Percentiles rank a stretch among this genome's conserved stretches.
phyloP scores from a whole-genome alignment of 257 asterid genomes.

The Solanum etuberosum region DNA sequence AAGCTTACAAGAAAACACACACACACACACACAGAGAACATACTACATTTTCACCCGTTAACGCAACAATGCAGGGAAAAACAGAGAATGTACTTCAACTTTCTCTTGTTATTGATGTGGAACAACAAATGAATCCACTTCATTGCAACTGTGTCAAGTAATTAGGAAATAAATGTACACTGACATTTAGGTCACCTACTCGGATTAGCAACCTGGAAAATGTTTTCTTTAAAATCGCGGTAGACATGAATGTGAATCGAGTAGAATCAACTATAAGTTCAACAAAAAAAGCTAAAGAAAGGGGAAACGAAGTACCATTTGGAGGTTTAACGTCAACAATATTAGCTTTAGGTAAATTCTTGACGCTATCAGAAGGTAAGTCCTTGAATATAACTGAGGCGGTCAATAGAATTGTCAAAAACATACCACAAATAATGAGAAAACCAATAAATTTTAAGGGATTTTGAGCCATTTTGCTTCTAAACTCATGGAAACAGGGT shows the following conservation, averaged over 20 bases:
- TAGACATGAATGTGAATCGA: background rate
- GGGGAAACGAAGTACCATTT: slow-evolving; percentile 27
- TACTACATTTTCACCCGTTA: background rate
- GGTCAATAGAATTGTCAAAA: slow-evolving; percentile 46
- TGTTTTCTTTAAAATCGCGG: background rate
- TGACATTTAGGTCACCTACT: background rate
- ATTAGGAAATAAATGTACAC: background rate
- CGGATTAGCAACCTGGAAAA: background rate
- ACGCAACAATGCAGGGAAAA: background rate
- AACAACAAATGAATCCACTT: background rate
- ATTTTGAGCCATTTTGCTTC: slow-evolving; percentile 25
- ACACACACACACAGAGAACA: background rate
- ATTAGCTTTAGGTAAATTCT: slow-evolving; percentile 35
- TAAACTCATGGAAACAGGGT: background rate
- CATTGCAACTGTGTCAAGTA: background rate
- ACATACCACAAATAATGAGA: slow-evolving; percentile 30
- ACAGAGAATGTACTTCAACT: background rate
- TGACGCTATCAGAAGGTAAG: slow-evolving; percentile 31
- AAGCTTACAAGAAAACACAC: too few species aligned
- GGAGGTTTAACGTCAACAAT: slow-evolving; percentile 20
- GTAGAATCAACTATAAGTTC: background rate
- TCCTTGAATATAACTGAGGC: slow-evolving; percentile 27
- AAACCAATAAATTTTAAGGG: slow-evolving; percentile 31
- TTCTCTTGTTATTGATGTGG: background rate
- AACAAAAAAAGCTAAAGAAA: background rate